Base-by-base conservation (phyloP, 2,329 filamentous ascomycete genomes). In the Ceratocystis lukuohia region DNA sequence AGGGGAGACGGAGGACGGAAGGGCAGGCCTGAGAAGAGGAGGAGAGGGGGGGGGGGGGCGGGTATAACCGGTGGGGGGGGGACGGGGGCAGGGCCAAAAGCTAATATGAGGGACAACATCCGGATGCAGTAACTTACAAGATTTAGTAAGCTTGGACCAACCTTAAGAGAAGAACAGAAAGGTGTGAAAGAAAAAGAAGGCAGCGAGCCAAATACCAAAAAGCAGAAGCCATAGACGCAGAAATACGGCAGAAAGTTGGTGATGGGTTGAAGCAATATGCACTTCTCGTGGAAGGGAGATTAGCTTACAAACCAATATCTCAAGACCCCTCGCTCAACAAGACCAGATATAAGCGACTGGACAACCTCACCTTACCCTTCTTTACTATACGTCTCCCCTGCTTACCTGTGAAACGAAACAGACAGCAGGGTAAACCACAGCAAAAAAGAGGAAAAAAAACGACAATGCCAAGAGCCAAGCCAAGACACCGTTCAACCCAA, bases 51-150 rank as follows among this genome's bases (percentile, higher is more conserved):
- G 8, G 48, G 8, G 20, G 8, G 48, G 22, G 46, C n/a, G 45
- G 20, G 45, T 20, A 7, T 48, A 25, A 15, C 25, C 48, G 48
- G 48, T 53, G 28, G 53, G 37, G 53, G 12, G 25, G 8, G 25
- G 53, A 20, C 53, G 30, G 20, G 50, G 50, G 10, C 50, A 56
- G 30, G 22, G 22, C 20, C 22, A 22, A 37, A 3, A 17, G 53
- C 53, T 17, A 59, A 33, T 17, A n/a, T n/a, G 53, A 8, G 28
- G 53, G 53, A 59, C 53, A 59, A 37, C 33, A 2, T 59, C 53
- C 53, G 53, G 53, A 59, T 59, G 53, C 53, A 59, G 53, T 59
- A 59, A 59, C 53, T 59, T 59, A 59, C 53, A 59, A 59, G 53
- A 59, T 30, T 59, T 59, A 33, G 53, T 59, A 59, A 59, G 53